Base-by-base conservation (phyloP, 139 green algal species). In the Dunaliella sp. region DNA sequence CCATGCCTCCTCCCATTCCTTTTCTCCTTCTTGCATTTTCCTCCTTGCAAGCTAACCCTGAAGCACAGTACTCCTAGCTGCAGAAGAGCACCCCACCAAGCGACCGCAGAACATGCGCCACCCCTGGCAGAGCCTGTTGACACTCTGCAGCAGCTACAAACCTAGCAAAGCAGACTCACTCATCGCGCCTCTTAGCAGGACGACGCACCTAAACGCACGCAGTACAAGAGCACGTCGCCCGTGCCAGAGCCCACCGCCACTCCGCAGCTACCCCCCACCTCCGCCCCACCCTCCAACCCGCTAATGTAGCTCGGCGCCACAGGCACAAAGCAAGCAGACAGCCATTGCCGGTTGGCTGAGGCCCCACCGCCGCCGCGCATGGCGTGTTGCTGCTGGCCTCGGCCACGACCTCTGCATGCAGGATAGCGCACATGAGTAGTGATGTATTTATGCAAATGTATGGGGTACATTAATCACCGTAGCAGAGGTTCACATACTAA, bases 161-260 rank as follows among this genome's bases (percentile, higher is more conserved):
- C n/a, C n/a, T n/a, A n/a, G n/a, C n/a, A n/a, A n/a, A n/a, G n/a
- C n/a, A n/a, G n/a, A n/a, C n/a, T n/a, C n/a, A n/a, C n/a, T n/a
- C n/a, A n/a, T n/a, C n/a, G n/a, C n/a, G n/a, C n/a, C n/a, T n/a
- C n/a, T n/a, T n/a, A n/a, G n/a, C n/a, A n/a, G n/a, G n/a, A n/a
- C 58, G 33, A 73, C 87, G 65, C 73, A 90, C 87, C 81, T 1
- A 87, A 31, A 2, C 65, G 58, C 74, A 90, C 87, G n/a, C 73
- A 38, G 80, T 88, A 86, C 74, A 86, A 16, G 30, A 84, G 36
- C 73, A 90, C 74, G 24, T 73, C 73, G 30, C 73, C 73, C n/a
- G 80, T 83, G 59, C 28, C 84, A 38, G 65, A 72, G 31, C 35
- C 87, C 80, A 81, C 1, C 0, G 80, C 84, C 73, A 90, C 74